Percentiles rank a stretch among this genome's conserved stretches.
phyloP scores from a whole-genome alignment of 179 eudicot species.

The Patellifolia procumbens region DNA sequence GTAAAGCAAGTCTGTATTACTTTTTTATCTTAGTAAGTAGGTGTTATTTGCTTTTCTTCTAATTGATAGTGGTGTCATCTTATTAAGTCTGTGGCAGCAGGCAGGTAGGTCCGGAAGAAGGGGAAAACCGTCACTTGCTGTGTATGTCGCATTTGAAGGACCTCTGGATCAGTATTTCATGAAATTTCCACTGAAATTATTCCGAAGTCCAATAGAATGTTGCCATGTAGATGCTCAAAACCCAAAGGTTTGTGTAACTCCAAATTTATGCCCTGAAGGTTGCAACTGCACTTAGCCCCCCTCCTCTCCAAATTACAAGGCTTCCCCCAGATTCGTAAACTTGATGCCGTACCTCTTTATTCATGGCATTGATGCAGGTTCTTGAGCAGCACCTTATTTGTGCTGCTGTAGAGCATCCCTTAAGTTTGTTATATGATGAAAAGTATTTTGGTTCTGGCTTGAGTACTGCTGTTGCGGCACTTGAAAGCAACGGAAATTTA shows the following conservation, averaged over 20 bases:
- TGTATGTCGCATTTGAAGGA: slow-evolving; percentile 96
- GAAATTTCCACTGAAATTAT: slow-evolving; percentile 84
- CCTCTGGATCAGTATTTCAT: slow-evolving; percentile 97
- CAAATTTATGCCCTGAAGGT: slow-evolving; percentile 1
- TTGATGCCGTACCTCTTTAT: slow-evolving; percentile 17
- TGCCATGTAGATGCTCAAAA: slow-evolving; percentile 92
- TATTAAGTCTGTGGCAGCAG: slow-evolving; percentile 89
- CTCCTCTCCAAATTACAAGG: no score
- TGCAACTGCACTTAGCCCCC: background rate
- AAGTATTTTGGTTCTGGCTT: slow-evolving; percentile 80
- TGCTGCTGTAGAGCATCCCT: slow-evolving; percentile 86
- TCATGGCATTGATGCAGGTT: slow-evolving; percentile 48
- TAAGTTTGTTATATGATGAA: slow-evolving; percentile 73
- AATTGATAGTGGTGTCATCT: slow-evolving; percentile 8
- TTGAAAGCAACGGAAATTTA: slow-evolving; percentile 64
- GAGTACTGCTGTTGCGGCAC: slow-evolving; percentile 43
- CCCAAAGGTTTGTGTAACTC: slow-evolving; percentile 53
- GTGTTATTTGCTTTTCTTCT: background rate
- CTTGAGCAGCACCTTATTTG: slow-evolving; percentile 86
- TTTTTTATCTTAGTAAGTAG: slow-evolving; percentile 12
- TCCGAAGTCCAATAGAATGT: slow-evolving; percentile 78
- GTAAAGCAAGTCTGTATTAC: slow-evolving; percentile 38
- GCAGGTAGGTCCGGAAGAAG: slow-evolving; percentile 99
- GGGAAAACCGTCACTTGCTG: slow-evolving; percentile 84
- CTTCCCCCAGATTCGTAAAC: slow-evolving; percentile 5